These are phyloP conservation scores for Domatiomyces globalis DNA, from an alignment of 2,329 filamentous ascomycete species.

Conservation along the genomic window DNA sequence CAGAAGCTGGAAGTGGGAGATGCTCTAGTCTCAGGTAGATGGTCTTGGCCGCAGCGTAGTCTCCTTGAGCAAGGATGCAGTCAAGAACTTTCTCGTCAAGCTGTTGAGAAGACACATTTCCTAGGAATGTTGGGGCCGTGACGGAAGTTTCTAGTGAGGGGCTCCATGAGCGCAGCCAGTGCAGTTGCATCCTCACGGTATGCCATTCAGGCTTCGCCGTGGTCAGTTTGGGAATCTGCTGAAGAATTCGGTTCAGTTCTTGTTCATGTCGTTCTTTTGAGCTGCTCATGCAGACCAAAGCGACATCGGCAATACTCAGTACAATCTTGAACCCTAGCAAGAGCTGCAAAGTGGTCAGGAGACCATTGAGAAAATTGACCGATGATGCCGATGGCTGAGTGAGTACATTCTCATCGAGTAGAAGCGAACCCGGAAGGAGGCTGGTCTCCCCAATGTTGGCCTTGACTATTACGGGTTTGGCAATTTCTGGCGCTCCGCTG, in stretches of 20 bases:
- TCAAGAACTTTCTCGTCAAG: conserved; percentile 43
- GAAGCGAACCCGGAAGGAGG: conserved; percentile 29
- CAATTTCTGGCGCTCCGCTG: conserved; percentile 6
- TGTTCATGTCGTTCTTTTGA: conserved; percentile 38
- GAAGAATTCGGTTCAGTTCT: conserved; percentile 40
- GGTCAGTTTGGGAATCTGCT: conserved; percentile 30
- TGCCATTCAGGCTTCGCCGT: conserved; percentile 36
- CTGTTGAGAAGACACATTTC: conserved; percentile 19
- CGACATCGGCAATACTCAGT: conserved; percentile 25
- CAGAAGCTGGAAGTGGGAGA: conserved; percentile 27
- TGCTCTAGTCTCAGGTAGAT: conserved; percentile 24
- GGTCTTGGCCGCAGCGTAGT: conserved; percentile 30
- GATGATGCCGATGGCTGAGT: conserved; percentile 28
- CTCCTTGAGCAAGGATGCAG: conserved; percentile 36
- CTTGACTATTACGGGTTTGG: conserved; percentile 17
- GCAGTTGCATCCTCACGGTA: conserved; percentile 34
- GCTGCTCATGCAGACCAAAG: conserved; percentile 40
- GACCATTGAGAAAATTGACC: conserved; percentile 27
- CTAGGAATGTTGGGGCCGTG: conserved; percentile 4
- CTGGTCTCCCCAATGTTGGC: conserved; percentile 27
- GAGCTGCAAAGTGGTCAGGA: conserved; percentile 29
- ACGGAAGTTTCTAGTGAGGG: conserved; percentile 17
- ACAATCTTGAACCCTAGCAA: conserved; percentile 27
- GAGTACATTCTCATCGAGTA: conserved; percentile 27
- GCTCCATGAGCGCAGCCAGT: conserved; percentile 50